phyloP scores from a whole-genome alignment of 2,329 filamentous ascomycete species.

The Thermomyces lanuginosus region DNA sequence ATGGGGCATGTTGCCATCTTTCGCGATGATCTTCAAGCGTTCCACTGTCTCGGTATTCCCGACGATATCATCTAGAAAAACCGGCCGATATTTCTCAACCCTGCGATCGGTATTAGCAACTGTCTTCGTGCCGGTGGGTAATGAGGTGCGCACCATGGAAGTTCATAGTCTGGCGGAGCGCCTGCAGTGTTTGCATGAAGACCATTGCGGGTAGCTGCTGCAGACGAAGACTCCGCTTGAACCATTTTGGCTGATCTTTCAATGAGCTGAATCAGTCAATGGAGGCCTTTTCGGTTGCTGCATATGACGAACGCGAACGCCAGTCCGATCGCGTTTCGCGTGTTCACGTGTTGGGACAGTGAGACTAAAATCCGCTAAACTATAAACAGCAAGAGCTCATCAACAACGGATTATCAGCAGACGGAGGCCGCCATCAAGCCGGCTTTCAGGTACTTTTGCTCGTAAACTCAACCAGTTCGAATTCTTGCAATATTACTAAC shows the following conservation, averaged over 20 bases:
- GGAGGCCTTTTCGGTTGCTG: too few relatives aligned
- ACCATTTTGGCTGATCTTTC: conserved; percentile 24
- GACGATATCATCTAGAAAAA: conserved; percentile 91
- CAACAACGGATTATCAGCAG: too few relatives aligned
- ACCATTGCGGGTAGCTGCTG: conserved; percentile 26
- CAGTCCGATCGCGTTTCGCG: too few relatives aligned
- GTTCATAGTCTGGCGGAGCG: conserved; percentile 30
- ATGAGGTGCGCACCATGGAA: conserved; percentile 28
- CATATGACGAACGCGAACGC: too few relatives aligned
- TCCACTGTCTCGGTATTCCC: conserved; percentile 97
- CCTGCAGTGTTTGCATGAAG: conserved; percentile 24
- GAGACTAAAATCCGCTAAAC: too few relatives aligned
- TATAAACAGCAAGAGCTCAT: too few relatives aligned
- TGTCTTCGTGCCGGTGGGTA: background rate
- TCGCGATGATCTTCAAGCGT: conserved; percentile 91
- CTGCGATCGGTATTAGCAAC: conserved; percentile 31
- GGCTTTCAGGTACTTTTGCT: too few relatives aligned
- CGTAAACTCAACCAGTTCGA: too few relatives aligned
- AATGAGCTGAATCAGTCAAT: background rate
- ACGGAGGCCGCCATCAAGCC: too few relatives aligned
- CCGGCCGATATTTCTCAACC: conserved; percentile 95
- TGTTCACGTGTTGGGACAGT: too few relatives aligned
- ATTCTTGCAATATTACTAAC: too few relatives aligned
- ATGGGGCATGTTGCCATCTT: conserved; percentile 98
- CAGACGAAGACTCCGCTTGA: conserved; percentile 34